Conservation (phyloP, 2,329 filamentous ascomycete genomes). For the Emergomyces africanus region DNA sequence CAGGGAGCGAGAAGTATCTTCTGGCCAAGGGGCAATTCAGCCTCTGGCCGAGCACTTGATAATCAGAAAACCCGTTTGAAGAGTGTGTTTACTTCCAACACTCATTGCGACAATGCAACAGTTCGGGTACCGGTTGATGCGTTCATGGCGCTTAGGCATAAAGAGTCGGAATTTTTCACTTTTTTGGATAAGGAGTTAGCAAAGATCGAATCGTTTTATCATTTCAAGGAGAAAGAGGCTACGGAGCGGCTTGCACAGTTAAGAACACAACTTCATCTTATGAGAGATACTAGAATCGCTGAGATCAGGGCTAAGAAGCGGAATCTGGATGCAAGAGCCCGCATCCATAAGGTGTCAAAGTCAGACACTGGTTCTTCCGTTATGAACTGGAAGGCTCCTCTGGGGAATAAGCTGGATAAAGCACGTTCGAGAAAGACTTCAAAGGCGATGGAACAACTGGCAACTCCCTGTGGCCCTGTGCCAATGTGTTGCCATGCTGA, state of each 20-base stretch:
- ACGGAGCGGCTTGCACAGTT: conserved; percentile 57
- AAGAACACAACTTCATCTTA: conserved; percentile 78
- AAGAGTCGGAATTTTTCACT: conserved; percentile 71
- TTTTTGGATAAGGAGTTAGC: conserved; percentile 74
- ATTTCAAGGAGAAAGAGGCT: conserved; percentile 74
- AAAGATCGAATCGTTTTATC: conserved; percentile 91
- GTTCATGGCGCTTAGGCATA: conserved; percentile 53
- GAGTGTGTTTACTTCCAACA: conserved; percentile 24
- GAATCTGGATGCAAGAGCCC: conserved; percentile 15
- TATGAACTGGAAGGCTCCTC: conserved; percentile 24
- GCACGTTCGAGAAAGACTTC: conserved; percentile 42
- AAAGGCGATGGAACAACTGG: conserved; percentile 34
- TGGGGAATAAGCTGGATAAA: conserved; percentile 33
- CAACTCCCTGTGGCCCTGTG: conserved; percentile 27
- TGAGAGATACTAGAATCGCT: conserved; percentile 69
- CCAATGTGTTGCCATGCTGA: conserved; percentile 19
- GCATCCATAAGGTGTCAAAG: neutral
- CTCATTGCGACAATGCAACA: conserved; percentile 26
- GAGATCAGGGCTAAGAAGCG: conserved; percentile 48
- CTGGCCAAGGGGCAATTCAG: conserved; percentile 10
- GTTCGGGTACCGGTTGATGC: conserved; percentile 42
- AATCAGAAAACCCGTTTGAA: conserved; percentile 23
- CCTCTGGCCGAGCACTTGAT: conserved; percentile 17
- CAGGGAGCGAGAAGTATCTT: conserved; percentile 10
- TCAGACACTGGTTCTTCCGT: conserved; percentile 14